These are phyloP conservation scores for Cyberlindnera maritima DNA, from an alignment of 805 yeast genomes.

Conservation along the genomic window DNA sequence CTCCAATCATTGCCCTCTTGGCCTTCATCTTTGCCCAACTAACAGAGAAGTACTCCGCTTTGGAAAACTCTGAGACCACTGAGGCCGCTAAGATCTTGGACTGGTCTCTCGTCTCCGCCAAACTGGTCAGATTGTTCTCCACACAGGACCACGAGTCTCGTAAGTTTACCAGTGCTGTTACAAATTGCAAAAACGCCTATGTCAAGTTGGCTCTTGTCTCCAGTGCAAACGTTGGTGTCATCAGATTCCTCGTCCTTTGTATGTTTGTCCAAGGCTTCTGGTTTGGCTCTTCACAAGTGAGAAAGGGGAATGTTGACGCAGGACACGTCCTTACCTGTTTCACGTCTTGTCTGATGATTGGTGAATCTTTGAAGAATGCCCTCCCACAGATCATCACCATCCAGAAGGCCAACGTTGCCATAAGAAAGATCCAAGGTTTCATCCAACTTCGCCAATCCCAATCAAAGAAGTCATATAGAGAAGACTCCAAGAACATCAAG, in stretches of 20 bases:
- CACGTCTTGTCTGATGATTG: slow-evolving; percentile 73
- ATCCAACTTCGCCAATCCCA: slow-evolving; percentile 28
- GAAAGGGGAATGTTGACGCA: slow-evolving; percentile 44
- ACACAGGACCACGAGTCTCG: slow-evolving; percentile 52
- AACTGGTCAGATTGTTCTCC: slow-evolving; percentile 58
- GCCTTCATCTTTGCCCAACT: slow-evolving; percentile 50
- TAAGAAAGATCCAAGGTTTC: slow-evolving; percentile 44
- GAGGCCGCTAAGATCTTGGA: slow-evolving; percentile 58
- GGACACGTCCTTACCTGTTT: slow-evolving; percentile 80
- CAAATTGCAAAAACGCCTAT: slow-evolving; percentile 36
- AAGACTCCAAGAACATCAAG: slow-evolving; percentile 16
- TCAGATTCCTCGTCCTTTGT: slow-evolving; percentile 56
- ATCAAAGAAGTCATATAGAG: no score
- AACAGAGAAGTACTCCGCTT: slow-evolving; percentile 45
- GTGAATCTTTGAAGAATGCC: slow-evolving; percentile 54
- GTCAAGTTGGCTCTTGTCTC: slow-evolving; percentile 44
- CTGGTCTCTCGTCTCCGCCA: slow-evolving; percentile 65
- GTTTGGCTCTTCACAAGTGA: slow-evolving; percentile 77
- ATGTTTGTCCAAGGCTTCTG: slow-evolving; percentile 92
- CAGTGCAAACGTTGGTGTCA: slow-evolving; percentile 52
- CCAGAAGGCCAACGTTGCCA: slow-evolving; percentile 73
- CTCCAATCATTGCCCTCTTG: slow-evolving; percentile 61
- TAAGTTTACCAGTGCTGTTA: slow-evolving; percentile 36
- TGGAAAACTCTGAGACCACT: slow-evolving; percentile 57
- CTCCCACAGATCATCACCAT: slow-evolving; percentile 57